Evolutionary conservation across 257 asterid species (phyloP).

Genomic region (Solanum lycopersicoides): DNA sequence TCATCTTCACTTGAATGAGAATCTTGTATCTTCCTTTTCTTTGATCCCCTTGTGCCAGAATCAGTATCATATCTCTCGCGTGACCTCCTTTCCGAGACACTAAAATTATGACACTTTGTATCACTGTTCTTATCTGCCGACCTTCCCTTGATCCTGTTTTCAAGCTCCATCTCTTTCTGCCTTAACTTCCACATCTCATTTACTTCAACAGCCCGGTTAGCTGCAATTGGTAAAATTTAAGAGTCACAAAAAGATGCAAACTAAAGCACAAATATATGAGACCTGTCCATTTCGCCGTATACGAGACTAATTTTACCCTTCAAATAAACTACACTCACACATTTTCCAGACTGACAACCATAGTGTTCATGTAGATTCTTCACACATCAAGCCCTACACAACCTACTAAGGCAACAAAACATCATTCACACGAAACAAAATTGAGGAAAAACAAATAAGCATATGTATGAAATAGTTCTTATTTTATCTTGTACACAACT

Average conservation of each 20-base stretch:
- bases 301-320: not conserved
- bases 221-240: constrained; percentile 21
- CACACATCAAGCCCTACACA: not conserved
- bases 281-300: not conserved
- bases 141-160: constrained; percentile 36
- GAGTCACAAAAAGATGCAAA: not conserved
- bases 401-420: not conserved
- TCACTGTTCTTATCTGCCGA: constrained; percentile 20
- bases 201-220: constrained; percentile 84
- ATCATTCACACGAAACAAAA: not conserved
- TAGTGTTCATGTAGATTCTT: not conserved
- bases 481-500: not conserved
- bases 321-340: not conserved
- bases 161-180: constrained; percentile 80
- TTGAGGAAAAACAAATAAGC: not conserved
- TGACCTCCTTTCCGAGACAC: constrained; percentile 26
- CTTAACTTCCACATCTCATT: constrained; percentile 88
- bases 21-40: constrained; percentile 28
- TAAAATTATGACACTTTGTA: constrained; percentile 15
- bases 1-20: constrained; percentile 24
- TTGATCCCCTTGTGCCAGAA: constrained; percentile 27
- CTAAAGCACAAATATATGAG: not conserved
- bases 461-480: not conserved
- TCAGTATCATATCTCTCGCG: constrained; percentile 22
- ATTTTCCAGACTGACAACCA: not conserved